Conservation (phyloP, 495 filamentous ascomycete species). For the Lasiosphaeris hirsuta region DNA sequence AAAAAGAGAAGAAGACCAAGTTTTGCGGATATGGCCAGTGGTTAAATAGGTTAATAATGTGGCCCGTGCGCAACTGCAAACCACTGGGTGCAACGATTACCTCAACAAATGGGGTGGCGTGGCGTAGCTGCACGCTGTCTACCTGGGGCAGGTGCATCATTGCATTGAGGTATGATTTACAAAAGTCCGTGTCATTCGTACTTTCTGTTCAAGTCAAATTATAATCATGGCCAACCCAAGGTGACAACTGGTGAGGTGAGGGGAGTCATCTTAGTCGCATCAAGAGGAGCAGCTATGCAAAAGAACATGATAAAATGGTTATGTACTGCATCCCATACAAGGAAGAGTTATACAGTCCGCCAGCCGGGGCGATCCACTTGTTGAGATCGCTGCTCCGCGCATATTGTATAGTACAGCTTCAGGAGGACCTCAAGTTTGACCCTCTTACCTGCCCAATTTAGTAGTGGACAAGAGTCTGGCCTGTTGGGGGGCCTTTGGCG, state of each 20-base stretch:
- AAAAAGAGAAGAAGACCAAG: conserved; percentile 17
- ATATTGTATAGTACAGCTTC: conserved; percentile 15
- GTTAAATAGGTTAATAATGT: conserved; percentile 16
- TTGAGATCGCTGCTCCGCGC: not conserved
- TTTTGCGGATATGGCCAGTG: not conserved
- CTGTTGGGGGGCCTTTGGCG: conserved; percentile 17
- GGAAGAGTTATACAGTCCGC: conserved; percentile 5
- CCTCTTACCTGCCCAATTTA: conserved; percentile 1
- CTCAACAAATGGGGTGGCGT: no score
- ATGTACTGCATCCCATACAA: not conserved
- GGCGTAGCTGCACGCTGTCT: no score
- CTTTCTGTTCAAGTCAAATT: no score
- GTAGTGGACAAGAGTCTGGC: conserved; percentile 15
- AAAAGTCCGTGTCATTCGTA: no score
- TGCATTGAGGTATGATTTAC: no score
- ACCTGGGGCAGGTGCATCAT: no score
- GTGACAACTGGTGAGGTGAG: no score
- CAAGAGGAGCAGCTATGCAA: not conserved
- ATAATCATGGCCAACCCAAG: no score
- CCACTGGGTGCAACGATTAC: not conserved
- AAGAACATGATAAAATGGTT: not conserved
- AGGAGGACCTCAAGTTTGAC: not conserved
- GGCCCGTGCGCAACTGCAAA: conserved; percentile 28
- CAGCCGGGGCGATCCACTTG: no score
- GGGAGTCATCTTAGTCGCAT: no score